Evolutionary conservation across 1,139 yeast species (phyloP).

Genomic region (Blastobotrys apis): DNA sequence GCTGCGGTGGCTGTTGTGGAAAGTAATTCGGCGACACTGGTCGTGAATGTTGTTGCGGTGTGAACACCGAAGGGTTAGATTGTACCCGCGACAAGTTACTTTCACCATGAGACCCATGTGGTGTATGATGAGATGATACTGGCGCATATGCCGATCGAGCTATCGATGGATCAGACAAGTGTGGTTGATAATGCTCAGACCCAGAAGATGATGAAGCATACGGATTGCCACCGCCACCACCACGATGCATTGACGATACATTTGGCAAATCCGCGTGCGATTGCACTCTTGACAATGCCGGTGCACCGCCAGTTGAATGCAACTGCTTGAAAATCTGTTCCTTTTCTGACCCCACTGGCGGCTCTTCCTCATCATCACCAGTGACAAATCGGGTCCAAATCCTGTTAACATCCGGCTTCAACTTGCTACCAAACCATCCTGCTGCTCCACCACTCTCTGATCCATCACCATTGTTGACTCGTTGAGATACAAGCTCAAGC

Average conservation of each 20-base stretch:
- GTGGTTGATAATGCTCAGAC: not conserved
- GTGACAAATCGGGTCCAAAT: slow-evolving; percentile 84
- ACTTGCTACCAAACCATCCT: slow-evolving; percentile 60
- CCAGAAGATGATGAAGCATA: slow-evolving; percentile 2
- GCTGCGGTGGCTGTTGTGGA: not conserved
- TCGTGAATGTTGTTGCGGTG: not conserved
- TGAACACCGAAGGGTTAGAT: not conserved
- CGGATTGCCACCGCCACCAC: not conserved
- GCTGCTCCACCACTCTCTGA: slow-evolving; percentile 36
- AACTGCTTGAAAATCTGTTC: slow-evolving; percentile 33
- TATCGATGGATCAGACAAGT: not conserved
- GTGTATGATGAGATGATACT: not conserved
- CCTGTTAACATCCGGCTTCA: slow-evolving; percentile 75
- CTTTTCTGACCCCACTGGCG: slow-evolving; percentile 34
- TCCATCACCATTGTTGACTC: slow-evolving; percentile 28
- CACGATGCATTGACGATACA: not conserved
- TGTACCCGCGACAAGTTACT: not conserved
- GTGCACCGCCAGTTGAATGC: slow-evolving; percentile 5
- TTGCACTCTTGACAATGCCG: slow-evolving; percentile 15
- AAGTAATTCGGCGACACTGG: slow-evolving; percentile 9
- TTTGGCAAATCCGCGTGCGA: slow-evolving; percentile 13
- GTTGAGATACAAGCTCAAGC: slow-evolving; percentile 36
- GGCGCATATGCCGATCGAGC: slow-evolving; percentile 1
- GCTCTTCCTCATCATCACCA: slow-evolving; percentile 58
- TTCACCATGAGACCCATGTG: not conserved